phyloP scores from a whole-genome alignment of 371 early-diverging fungal species.

The Batkoa obscura region DNA sequence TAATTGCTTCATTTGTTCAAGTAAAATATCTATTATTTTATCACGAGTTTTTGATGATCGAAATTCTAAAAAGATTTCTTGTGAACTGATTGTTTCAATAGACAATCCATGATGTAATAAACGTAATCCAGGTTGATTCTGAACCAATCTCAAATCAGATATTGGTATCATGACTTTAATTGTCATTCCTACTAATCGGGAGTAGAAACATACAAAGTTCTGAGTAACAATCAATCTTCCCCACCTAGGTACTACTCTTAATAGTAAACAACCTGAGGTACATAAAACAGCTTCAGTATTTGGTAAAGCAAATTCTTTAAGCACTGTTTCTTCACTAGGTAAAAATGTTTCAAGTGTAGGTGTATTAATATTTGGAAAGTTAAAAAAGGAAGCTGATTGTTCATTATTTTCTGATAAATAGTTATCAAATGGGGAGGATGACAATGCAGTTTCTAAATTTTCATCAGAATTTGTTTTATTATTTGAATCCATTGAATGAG shows the following conservation, averaged over 20 bases:
- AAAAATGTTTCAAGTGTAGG: slow-evolving; percentile 1
- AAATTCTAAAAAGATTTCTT: slow-evolving; percentile 29
- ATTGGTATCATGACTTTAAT: slow-evolving; percentile 15
- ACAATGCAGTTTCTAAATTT: neutral
- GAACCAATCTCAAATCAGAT: slow-evolving; percentile 14
- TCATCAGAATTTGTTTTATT: too few relatives aligned
- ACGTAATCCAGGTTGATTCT: slow-evolving; percentile 13
- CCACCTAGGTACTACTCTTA: slow-evolving; percentile 6
- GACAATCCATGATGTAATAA: slow-evolving; percentile 20
- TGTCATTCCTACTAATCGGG: neutral
- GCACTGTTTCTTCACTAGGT: neutral
- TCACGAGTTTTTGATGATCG: slow-evolving; percentile 10
- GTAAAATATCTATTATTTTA: neutral
- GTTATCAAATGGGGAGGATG: neutral
- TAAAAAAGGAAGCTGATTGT: neutral
- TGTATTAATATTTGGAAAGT: neutral
- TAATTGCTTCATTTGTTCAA: neutral
- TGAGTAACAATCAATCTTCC: slow-evolving; percentile 1
- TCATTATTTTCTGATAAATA: neutral
- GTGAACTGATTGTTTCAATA: slow-evolving; percentile 16
- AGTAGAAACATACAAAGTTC: slow-evolving; percentile 3
- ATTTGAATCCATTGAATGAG: too few relatives aligned
- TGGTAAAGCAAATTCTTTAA: slow-evolving; percentile 2
- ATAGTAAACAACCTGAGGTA: slow-evolving; percentile 2
- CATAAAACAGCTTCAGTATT: neutral